Evolutionary conservation across 352 stramenopile species (phyloP), one percentile per base, ranked within the genome.

Genomic region (Halophytophthora polymorphica): DNA sequence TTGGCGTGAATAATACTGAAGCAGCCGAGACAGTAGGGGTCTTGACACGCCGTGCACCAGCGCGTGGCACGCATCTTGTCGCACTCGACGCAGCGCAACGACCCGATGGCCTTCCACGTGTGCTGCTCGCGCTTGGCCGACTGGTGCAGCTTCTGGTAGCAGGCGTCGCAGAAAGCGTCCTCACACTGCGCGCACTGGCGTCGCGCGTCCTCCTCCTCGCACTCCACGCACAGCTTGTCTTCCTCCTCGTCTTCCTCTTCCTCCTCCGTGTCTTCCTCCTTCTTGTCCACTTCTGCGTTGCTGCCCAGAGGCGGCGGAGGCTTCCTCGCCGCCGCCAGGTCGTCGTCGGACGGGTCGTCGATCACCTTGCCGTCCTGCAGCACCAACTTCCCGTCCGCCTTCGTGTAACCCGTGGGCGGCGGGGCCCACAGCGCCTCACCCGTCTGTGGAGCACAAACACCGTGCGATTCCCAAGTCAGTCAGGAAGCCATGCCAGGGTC

Each of bases 1-100:
- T 90, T 91, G 22, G 76, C 69, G 42, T 94, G 81, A 40, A 92
- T 92, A 45, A 94, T 90, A 29, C 66, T 83, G 54, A 86, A 94
- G 43, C 81, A 91, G 3, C 79, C 79, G 14, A 91, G 67, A 50
- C 79, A 92, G 52, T 91, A 93, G 38, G 78, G 81, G 40, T 93
- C 83, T 40, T 84, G 66, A 51, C 81, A 93, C 21, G 77, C 65
- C 38, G 66, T 71, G 47, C 81, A 92, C 76, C 73, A 94, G 23
- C 80, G 64, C 12, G 83, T 92, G 14, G 81, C 83, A 38, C 83
- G 83, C 71, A 92, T 89, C 53, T 88, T 91, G 55, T 93, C 83
- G 45, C 83, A 92, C 54, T 92, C 81, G 37, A 91, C 78, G 53
- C 83, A 93, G n/a, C 82, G 78, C 29, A 88, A 61, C 11, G 73